Evolutionary conservation across 78 protist species (phyloP).

Genomic region (Chrysochromulina parva): DNA sequence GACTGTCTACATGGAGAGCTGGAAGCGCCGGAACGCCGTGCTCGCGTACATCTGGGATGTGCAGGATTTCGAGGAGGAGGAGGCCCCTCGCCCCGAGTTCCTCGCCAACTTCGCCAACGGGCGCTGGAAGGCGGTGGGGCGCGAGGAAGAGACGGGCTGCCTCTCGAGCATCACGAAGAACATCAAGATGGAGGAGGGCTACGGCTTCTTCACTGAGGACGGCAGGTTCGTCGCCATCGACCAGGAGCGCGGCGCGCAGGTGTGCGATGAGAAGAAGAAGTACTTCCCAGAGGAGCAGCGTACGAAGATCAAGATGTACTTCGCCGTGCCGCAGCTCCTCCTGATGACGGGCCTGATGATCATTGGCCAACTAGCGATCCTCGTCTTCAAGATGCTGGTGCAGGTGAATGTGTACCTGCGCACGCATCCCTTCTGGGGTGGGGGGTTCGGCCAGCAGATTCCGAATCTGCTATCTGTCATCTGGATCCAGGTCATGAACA

Average conservation of each 20-base stretch:
- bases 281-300: background rate
- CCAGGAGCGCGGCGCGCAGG: background rate
- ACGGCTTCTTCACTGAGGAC: background rate
- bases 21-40: conserved; percentile 38
- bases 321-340: background rate
- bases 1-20: conserved; percentile 42
- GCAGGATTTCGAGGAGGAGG: background rate
- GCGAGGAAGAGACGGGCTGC: background rate
- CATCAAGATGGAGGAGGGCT: background rate
- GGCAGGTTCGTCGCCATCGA: background rate
- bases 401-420: background rate
- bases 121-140: background rate
- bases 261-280: background rate
- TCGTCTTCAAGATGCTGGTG: background rate
- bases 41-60: conserved; percentile 6
- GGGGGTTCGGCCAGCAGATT: background rate
- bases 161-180: too few relatives aligned
- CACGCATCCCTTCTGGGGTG: too few relatives aligned
- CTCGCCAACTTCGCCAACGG: background rate
- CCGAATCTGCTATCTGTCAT: background rate
- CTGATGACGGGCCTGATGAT: background rate
- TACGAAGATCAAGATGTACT: too few relatives aligned
- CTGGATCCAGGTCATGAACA: background rate
- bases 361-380: background rate
- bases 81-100: conserved; percentile 4